Base-by-base conservation (phyloP, 352 stramenopile species). In the Pythium myriotylum region DNA sequence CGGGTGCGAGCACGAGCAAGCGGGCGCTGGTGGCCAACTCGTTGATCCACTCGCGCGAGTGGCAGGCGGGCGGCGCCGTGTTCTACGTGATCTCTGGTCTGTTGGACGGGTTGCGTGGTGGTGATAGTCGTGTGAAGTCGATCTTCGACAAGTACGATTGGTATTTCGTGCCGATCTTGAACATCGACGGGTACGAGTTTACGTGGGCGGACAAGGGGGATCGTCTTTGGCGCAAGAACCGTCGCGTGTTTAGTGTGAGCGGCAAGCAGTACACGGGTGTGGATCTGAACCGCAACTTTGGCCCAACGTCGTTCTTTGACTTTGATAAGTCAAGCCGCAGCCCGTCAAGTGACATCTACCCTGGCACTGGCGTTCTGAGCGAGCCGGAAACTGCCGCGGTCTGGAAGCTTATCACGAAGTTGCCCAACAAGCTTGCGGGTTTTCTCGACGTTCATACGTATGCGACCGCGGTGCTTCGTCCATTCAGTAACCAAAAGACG, bases 161-260 rank as follows among this genome's bases (percentile, higher is more conserved):
- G 62, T 74, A 74, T 42, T 73, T 78, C 53, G 62, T 74, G 16
- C 70, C 70, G 2, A 73, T 78, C 37, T 47, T 73, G 27, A 78
- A 78, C 45, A 33, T 74, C n/a, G 70, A 78, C 29, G 70, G 70
- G 14, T 74, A 70, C 46, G 41, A 63, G 7, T 58, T 54, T 32
- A 75, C 66, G 39, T 73, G 65, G 64, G 68, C 60, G 9, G 10
- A 35, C 5, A n/a, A 39, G 2, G 35, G 14, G 27, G 54, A 74
- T 27, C 66, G 70, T 4, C 24, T 72, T 4, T 73, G 70, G 52
- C 70, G 70, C 20, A 74, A 73, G 62, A 78, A 78, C 46, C 59
- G 69, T 26, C 61, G 60, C n/a, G 20, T 39, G 6, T 59, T 70
- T 22, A 55, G 26, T 7, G 10, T 41, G 10, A 33, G 22, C 2